These are phyloP conservation scores for Escovopsis weberi DNA, from an alignment of 2,329 filamentous ascomycete genomes.

Conservation along the genomic window DNA sequence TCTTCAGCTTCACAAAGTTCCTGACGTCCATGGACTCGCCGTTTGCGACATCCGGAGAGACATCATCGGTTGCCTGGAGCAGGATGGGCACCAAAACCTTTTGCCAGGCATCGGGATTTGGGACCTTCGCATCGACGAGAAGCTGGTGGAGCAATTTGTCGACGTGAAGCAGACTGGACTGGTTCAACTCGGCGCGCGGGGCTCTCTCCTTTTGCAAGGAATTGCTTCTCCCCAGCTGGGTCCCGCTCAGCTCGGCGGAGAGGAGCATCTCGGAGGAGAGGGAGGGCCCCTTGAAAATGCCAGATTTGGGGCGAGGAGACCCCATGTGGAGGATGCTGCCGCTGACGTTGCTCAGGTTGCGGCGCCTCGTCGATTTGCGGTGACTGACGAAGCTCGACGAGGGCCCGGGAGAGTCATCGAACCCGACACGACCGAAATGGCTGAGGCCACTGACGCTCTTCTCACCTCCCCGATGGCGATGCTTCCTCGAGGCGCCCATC, in stretches of 20 bases:
- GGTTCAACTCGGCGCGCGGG: constrained; percentile 71
- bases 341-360: constrained; percentile 76
- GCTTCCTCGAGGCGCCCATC: constrained; percentile 58
- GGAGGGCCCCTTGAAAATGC: constrained; percentile 40
- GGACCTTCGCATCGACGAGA: constrained; percentile 59
- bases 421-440: constrained; percentile 46
- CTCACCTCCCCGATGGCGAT: constrained; percentile 58
- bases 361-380: constrained; percentile 49
- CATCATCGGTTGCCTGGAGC: constrained; percentile 81
- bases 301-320: constrained; percentile 54
- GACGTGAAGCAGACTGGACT: constrained; percentile 77
- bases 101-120: constrained; percentile 68
- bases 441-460: constrained; percentile 61
- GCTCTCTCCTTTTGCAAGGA: constrained; percentile 64
- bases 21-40: constrained; percentile 95
- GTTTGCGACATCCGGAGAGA: constrained; percentile 77
- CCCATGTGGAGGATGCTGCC: constrained; percentile 51
- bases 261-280: constrained; percentile 37
- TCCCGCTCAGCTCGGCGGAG: constrained; percentile 30
- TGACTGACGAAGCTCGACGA: constrained; percentile 40
- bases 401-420: constrained; percentile 41
- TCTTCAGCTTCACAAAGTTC: constrained; percentile 95
- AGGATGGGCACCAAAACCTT: constrained; percentile 82
- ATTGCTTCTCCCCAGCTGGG: constrained; percentile 57
- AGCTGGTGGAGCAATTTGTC: constrained; percentile 73